Evolutionary conservation across 2,329 filamentous ascomycete species (phyloP), one percentile per base, ranked within the genome.

Genomic region (Triangularia setosa): DNA sequence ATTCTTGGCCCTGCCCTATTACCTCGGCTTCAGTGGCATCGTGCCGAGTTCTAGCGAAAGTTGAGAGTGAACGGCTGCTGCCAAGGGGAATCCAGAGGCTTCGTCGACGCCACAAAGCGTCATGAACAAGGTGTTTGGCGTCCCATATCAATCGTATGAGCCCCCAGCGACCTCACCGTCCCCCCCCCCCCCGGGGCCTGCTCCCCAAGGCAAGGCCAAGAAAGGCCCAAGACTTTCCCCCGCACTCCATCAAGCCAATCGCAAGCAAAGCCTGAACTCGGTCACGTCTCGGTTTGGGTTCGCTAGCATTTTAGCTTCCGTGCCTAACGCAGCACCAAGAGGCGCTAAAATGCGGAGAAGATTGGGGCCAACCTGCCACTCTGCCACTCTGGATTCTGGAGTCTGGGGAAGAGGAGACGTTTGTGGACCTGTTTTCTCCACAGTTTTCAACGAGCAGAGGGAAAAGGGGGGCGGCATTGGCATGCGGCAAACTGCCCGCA

Each of bases 251-350:
- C 23, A 3, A 55, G 7, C 65, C 65, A 67, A 67, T 67, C 65
- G 64, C 63, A 65, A 67, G 56, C 11, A 60, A 55, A 16, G 59
- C 63, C 64, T 60, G 48, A 64, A 64, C 61, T 64, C 59, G 63
- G 64, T 18, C 44, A 25, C 54, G 28, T 60, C 23, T 64, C 64
- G 61, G 56, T 30, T 62, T 12, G 53, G 25, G 8, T n/a, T 63
- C 35, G 35, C 40, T 30, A 52, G n/a, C 28, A 28, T 23, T 24
- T 48, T 60, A 53, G 58, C 40, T 60, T 60, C 58, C 58, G 40
- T 24, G 27, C 18, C 58, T 28, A 52, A 52, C 23, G 24, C 40
- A 60, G 8, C 21, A 24, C 40, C 21, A 58, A 57, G 24, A 30
- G 18, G 18, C 7, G 53, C 56, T 60, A 64, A 52, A 52, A 60